Conservation (phyloP, 2,329 filamentous ascomycete species). For the Nigrospora oryzae region DNA sequence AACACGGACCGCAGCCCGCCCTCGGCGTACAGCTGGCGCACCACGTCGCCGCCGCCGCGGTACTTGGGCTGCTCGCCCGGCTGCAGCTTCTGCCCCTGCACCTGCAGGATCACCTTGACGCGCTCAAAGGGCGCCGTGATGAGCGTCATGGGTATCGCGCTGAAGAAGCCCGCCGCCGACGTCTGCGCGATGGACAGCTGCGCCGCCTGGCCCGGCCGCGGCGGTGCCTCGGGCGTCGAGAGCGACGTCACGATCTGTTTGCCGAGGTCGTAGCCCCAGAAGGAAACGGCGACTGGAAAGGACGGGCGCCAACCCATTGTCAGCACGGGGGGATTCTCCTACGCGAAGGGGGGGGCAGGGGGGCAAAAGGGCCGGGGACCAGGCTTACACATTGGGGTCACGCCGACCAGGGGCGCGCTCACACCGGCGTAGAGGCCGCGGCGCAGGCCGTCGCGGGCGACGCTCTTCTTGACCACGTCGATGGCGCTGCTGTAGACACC, state of each 20-base stretch:
- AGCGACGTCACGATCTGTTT: constrained; percentile 73
- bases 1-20: constrained; percentile 89
- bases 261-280: constrained; percentile 91
- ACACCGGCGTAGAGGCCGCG: constrained; percentile 94
- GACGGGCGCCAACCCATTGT: background rate
- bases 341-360: background rate
- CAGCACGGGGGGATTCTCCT: background rate
- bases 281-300: constrained; percentile 54
- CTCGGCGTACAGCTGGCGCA: constrained; percentile 84
- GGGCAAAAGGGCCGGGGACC: background rate
- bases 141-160: constrained; percentile 90
- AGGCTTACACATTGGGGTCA: constrained; percentile 95
- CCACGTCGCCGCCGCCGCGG: constrained; percentile 78
- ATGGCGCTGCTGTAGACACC: constrained; percentile 86
- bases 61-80: constrained; percentile 93
- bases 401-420: constrained; percentile 85
- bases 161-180: constrained; percentile 92
- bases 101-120: constrained; percentile 96
- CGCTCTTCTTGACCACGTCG: constrained; percentile 82
- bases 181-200: constrained; percentile 74
- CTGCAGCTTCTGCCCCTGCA: constrained; percentile 79
- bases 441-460: constrained; percentile 75
- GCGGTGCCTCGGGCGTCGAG: constrained; percentile 54
- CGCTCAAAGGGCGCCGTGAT: constrained; percentile 99
- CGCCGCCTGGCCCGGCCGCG: constrained; percentile 52